phyloP scores from a whole-genome alignment of 2,329 filamentous ascomycete species.

The Neonectria magnoliae region DNA sequence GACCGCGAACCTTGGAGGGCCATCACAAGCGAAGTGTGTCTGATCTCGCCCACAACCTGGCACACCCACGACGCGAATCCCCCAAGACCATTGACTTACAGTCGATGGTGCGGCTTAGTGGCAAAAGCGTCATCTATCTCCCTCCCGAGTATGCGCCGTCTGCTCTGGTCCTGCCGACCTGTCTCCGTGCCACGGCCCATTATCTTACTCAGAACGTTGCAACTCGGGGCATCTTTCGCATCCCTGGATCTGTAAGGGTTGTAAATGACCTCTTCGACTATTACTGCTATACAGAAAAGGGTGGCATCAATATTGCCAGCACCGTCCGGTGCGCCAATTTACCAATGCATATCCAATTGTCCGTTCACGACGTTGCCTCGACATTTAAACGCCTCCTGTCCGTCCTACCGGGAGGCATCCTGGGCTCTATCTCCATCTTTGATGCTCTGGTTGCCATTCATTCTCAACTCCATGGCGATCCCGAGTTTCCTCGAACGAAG shows the following conservation, averaged over 20 bases:
- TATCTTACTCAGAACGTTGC: slow-evolving; percentile 66
- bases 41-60: slow-evolving; percentile 60
- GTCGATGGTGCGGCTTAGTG: slow-evolving; percentile 70
- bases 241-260: slow-evolving; percentile 66
- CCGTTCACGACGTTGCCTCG: slow-evolving; percentile 73
- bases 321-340: slow-evolving; percentile 69
- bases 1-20: slow-evolving; percentile 24
- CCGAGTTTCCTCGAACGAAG: slow-evolving; percentile 63
- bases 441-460: slow-evolving; percentile 71
- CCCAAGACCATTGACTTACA: slow-evolving; percentile 63
- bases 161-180: slow-evolving; percentile 69
- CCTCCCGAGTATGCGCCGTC: slow-evolving; percentile 67
- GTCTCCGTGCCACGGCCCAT: slow-evolving; percentile 73
- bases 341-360: slow-evolving; percentile 67
- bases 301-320: slow-evolving; percentile 60
- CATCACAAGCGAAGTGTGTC: slow-evolving; percentile 64
- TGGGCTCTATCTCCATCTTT: slow-evolving; percentile 70
- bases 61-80: slow-evolving; percentile 55
- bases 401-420: slow-evolving; percentile 71
- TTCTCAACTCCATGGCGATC: slow-evolving; percentile 62
- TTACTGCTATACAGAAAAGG: slow-evolving; percentile 63
- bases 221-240: slow-evolving; percentile 70
- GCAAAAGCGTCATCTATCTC: slow-evolving; percentile 69
- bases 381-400: slow-evolving; percentile 73
- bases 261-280: slow-evolving; percentile 71